Evolutionary conservation across 2,329 filamentous ascomycete species (phyloP), one percentile per base, ranked within the genome.

Genomic region (Scedosporium minutisporum): DNA sequence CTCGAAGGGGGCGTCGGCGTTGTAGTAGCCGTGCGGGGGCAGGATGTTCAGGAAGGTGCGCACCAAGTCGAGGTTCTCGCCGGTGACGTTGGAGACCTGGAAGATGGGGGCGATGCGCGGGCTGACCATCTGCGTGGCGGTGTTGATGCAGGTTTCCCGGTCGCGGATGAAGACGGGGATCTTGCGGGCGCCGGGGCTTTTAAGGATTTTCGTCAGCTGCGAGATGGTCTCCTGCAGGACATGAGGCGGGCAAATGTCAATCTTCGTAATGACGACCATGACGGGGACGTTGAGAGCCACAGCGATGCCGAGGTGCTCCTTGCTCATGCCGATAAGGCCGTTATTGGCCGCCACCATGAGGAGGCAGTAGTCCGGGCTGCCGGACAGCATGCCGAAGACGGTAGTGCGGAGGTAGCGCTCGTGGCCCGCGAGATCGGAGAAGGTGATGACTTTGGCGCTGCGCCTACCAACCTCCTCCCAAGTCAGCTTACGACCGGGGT

Each of bases 281-380:
- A 99, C 91, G 0, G 95, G 95, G 10, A 99, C 93, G 70, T 97
- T 97, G 60, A 99, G 80, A 0, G 95, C 93, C 38, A 97, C 79
- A 0, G 95, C 93, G 66, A 99, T 96, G 16, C 95, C 95, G 3
- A 99, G 79, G 74, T 99, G 95, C 78, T 99, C 95, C 80, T 96
- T 96, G 75, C 91, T 96, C 95, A 97, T 99, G 21, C 95, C 95
- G 57, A 97, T 90, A 57, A 99, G 80, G 3, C 95, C 95, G 71
- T 99, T 97, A 70, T 99, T 99, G 18, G 95, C 95, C 12, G 95
- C 95, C 0, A 99, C 95, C 95, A 99, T 99, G 58, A 99, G 84
- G 29, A 99, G 77, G 72, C 95, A 97, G 78, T 97, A 99, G 71
- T 97, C 96, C 0, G 95, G 95, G 77, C 92, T 96, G 75, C 91